Evolutionary conservation across 176 grass and related monocot species (phyloP).

Genomic region (Oryza rufipogon): DNA sequence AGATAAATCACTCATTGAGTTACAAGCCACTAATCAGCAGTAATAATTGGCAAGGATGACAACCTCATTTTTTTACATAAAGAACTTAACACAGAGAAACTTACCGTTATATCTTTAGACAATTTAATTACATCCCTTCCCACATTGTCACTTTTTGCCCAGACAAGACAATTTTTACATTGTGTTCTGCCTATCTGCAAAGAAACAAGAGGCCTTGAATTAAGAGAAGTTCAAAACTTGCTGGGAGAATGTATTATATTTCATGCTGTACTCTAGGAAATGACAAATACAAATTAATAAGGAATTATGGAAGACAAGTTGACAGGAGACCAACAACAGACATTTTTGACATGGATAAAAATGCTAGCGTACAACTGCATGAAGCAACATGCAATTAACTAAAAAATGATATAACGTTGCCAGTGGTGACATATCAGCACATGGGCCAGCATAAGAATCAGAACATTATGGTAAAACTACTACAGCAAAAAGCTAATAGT

Average conservation of each 20-base stretch:
- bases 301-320: not conserved
- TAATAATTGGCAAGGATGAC: not conserved
- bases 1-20: slow-evolving; percentile 7
- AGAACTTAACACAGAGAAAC: slow-evolving; percentile 15
- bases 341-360: not conserved
- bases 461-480: not conserved
- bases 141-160: slow-evolving; percentile 80
- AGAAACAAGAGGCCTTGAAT: slow-evolving; percentile 16
- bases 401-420: not conserved
- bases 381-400: slow-evolving; percentile 30
- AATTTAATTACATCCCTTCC: slow-evolving; percentile 65
- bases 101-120: slow-evolving; percentile 67
- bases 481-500: not conserved
- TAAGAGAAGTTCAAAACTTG: not conserved
- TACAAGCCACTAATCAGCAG: not conserved
- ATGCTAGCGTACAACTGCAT: not conserved
- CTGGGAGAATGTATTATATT: not conserved
- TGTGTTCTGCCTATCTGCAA: slow-evolving; percentile 63
- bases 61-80: not conserved
- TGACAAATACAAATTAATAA: too few relatives aligned
- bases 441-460: slow-evolving; percentile 7
- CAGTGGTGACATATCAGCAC: slow-evolving; percentile 1
- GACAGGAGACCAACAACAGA: not conserved
- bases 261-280: too few relatives aligned
- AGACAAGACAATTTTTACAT: slow-evolving; percentile 73